These are phyloP conservation scores for Paramecium caudatum DNA, from an alignment of 73 alveolate species.

Conservation along the genomic window DNA sequence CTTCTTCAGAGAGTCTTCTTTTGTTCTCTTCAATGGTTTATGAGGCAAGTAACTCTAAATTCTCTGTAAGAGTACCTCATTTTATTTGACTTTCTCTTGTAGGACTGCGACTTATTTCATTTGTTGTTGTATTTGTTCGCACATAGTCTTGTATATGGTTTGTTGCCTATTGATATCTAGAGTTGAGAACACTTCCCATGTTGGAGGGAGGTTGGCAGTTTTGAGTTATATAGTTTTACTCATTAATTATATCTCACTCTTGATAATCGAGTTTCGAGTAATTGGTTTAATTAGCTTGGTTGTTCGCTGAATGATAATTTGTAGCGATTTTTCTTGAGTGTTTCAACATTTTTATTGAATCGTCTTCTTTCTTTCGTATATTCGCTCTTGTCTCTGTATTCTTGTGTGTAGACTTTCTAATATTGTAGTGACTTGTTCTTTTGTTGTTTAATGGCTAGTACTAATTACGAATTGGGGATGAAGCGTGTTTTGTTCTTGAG, in stretches of 20 bases:
- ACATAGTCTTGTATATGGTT: constrained; percentile 23
- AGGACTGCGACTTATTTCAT: constrained; percentile 3
- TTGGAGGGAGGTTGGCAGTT: not conserved
- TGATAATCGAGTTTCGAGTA: not conserved
- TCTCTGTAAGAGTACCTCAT: not conserved
- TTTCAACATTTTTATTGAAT: not conserved
- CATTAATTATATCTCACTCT: not conserved
- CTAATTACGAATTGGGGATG: not conserved
- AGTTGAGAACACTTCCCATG: not conserved
- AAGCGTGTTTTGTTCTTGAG: not conserved
- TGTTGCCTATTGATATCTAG: not conserved
- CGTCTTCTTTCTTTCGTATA: not conserved
- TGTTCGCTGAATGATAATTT: not conserved
- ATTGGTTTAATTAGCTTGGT: not conserved
- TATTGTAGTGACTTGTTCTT: constrained; percentile 11
- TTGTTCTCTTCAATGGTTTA: not conserved
- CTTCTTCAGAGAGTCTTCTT: not conserved
- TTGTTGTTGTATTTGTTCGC: constrained; percentile 17
- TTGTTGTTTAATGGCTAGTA: not conserved
- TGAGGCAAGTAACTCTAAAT: constrained; percentile 27
- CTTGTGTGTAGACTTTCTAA: not conserved
- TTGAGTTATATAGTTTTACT: not conserved
- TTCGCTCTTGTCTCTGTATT: not conserved
- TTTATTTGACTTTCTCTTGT: constrained; percentile 11
- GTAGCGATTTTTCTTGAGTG: not conserved